phyloP scores from a whole-genome alignment of 495 filamentous ascomycete genomes.

The Penicillium egyptiacum region DNA sequence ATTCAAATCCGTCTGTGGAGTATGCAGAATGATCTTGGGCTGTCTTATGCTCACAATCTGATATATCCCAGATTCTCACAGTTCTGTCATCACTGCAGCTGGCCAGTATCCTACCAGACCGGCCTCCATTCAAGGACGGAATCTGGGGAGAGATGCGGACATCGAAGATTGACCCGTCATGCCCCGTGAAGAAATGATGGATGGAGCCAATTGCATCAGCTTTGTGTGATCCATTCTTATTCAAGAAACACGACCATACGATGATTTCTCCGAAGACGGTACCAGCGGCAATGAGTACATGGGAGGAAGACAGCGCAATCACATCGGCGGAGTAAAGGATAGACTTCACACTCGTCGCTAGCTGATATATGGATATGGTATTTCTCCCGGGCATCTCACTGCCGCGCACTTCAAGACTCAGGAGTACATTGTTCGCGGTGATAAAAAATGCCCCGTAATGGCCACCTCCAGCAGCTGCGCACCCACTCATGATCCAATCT shows the following conservation, averaged over 20 bases:
- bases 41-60: slow-evolving; percentile 41
- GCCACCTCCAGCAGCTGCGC: slow-evolving; percentile 31
- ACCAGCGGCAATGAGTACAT: slow-evolving; percentile 76
- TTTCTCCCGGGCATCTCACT: slow-evolving; percentile 20
- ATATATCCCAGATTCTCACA: slow-evolving; percentile 84
- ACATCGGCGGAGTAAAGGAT: slow-evolving; percentile 87
- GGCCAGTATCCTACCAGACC: slow-evolving; percentile 61
- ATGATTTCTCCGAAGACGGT: slow-evolving; percentile 93
- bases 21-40: slow-evolving; percentile 38
- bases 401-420: slow-evolving; percentile 41
- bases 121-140: slow-evolving; percentile 28
- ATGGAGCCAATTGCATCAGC: slow-evolving; percentile 38
- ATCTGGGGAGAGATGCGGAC: slow-evolving; percentile 71
- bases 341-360: slow-evolving; percentile 71
- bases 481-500: slow-evolving; percentile 86
- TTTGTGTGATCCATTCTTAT: slow-evolving; percentile 6
- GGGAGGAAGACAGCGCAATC: slow-evolving; percentile 52
- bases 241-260: slow-evolving; percentile 71
- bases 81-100: slow-evolving; percentile 97
- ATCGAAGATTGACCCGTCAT: slow-evolving; percentile 93
- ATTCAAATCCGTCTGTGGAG: slow-evolving; percentile 46
- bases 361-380: slow-evolving; percentile 35
- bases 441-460: slow-evolving; percentile 48
- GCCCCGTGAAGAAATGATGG: slow-evolving; percentile 76
- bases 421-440: slow-evolving; percentile 81